Conservation (phyloP, 345 rosid genomes). For the Pugionium dolabratum region DNA sequence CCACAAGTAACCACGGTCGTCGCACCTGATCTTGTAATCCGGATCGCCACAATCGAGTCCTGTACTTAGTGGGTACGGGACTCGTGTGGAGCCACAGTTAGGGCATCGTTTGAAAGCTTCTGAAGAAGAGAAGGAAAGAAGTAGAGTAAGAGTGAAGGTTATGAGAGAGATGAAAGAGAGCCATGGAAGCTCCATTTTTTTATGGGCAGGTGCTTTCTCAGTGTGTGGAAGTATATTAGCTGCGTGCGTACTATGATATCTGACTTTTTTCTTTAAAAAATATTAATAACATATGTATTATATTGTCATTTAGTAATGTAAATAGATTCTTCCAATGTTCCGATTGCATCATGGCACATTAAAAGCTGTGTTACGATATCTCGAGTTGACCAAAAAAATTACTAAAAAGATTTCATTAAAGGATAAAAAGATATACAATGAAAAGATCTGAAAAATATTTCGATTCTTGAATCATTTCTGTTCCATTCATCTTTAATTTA, state of each 20-base stretch:
- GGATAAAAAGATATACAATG: too few relatives aligned
- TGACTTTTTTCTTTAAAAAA: neutral
- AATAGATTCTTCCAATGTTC: slow-evolving; percentile 15
- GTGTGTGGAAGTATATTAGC: slow-evolving; percentile 7
- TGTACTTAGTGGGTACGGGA: slow-evolving; percentile 44
- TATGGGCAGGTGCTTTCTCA: slow-evolving; percentile 20
- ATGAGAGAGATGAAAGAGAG: slow-evolving; percentile 21
- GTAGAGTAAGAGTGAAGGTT: slow-evolving; percentile 11
- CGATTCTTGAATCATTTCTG: too few relatives aligned
- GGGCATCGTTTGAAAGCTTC: slow-evolving; percentile 29
- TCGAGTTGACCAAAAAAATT: neutral
- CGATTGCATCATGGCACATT: slow-evolving; percentile 30
- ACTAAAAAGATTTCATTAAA: too few relatives aligned
- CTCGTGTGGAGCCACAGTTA: slow-evolving; percentile 39
- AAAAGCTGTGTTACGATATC: slow-evolving; percentile 21
- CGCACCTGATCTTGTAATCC: slow-evolving; percentile 44
- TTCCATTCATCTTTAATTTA: too few relatives aligned
- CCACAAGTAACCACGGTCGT: slow-evolving; percentile 37
- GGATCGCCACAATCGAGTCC: slow-evolving; percentile 38
- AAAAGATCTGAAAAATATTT: too few relatives aligned
- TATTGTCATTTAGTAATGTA: neutral
- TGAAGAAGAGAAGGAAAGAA: neutral
- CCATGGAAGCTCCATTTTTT: slow-evolving; percentile 21
- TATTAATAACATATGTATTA: too few relatives aligned
- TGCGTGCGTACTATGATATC: slow-evolving; percentile 4